A percentile compares a stretch with the other conserved stretches of the same genome.
These are phyloP conservation scores for Xylaria cubensis DNA, from an alignment of 495 filamentous ascomycete genomes.

Conservation along the genomic window DNA sequence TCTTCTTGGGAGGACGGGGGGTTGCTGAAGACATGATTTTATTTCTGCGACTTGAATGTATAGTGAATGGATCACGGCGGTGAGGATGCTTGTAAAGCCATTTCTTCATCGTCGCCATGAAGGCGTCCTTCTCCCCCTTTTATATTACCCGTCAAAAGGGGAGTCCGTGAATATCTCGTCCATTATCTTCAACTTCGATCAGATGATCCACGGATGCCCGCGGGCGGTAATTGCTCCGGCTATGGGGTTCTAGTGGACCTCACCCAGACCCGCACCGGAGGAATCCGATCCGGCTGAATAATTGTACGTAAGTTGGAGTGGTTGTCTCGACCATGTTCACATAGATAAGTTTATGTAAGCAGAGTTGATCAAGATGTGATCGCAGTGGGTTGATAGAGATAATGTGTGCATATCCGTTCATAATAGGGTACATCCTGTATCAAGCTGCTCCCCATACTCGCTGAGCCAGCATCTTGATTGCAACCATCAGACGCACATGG, in stretches of 20 bases:
- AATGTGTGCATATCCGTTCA: neutral
- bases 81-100: neutral
- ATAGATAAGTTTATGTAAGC: neutral
- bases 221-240: slow-evolving; percentile 7
- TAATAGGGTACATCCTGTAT: neutral
- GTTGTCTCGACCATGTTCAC: neutral
- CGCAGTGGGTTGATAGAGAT: neutral
- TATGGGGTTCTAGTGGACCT: neutral
- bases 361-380: neutral
- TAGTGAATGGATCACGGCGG: neutral
- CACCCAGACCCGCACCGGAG: neutral
- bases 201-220: neutral
- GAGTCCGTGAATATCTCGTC: no score
- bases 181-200: neutral
- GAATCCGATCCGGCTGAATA: slow-evolving; percentile 9
- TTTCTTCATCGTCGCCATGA: neutral
- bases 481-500: neutral
- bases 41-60: neutral
- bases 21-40: slow-evolving; percentile 15
- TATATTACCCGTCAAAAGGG: neutral
- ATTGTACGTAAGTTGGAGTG: neutral
- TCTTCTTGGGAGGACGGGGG: slow-evolving; percentile 26
- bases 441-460: neutral
- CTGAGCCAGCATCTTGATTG: neutral
- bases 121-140: neutral